A percentile compares a stretch with the other conserved stretches of the same genome.
These are phyloP conservation scores for Neotropicomus parvogracilis DNA, from an alignment of 1,284 basidiomycete genomes.

Conservation along the genomic window DNA sequence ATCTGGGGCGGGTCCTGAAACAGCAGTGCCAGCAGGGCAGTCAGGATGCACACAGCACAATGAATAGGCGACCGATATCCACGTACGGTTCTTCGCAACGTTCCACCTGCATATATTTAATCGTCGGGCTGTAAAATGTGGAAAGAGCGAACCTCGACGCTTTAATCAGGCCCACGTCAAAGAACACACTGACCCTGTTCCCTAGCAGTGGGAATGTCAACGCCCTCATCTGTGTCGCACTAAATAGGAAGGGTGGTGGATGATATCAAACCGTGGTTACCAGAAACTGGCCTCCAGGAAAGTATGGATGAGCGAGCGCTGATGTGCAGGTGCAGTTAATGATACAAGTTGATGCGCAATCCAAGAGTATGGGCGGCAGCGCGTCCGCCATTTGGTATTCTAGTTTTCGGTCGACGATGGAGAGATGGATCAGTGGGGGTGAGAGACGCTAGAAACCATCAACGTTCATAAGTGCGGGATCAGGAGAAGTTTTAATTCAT, in stretches of 20 bases:
- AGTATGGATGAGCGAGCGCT: constrained; percentile 55
- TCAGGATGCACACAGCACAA: no score
- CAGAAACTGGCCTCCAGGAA: constrained; percentile 65
- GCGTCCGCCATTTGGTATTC: constrained; percentile 92
- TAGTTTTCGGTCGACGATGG: constrained; percentile 71
- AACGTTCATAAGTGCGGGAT: constrained; percentile 76
- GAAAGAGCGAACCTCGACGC: no score
- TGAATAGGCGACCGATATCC: no score
- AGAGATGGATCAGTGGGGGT: constrained; percentile 34
- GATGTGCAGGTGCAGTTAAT: constrained; percentile 57
- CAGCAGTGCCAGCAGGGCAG: no score
- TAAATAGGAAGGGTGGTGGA: constrained; percentile 36
- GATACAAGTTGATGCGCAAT: constrained; percentile 70
- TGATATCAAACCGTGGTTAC: constrained; percentile 51
- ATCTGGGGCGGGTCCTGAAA: no score
- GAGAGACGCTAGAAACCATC: constrained; percentile 29
- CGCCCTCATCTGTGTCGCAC: constrained; percentile 24
- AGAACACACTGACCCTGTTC: constrained; percentile 50
- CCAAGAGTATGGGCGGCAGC: constrained; percentile 90
- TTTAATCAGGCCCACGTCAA: constrained; percentile 86
- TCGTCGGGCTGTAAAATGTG: no score
- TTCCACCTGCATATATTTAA: no score
- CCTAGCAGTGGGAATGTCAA: constrained; percentile 27
- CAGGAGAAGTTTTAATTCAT: constrained; percentile 81
- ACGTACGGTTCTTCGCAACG: no score